A percentile compares a stretch with the other conserved stretches of the same genome.
Conservation (phyloP, 1,139 yeast species). For the Magnusiomyces ingens region DNA sequence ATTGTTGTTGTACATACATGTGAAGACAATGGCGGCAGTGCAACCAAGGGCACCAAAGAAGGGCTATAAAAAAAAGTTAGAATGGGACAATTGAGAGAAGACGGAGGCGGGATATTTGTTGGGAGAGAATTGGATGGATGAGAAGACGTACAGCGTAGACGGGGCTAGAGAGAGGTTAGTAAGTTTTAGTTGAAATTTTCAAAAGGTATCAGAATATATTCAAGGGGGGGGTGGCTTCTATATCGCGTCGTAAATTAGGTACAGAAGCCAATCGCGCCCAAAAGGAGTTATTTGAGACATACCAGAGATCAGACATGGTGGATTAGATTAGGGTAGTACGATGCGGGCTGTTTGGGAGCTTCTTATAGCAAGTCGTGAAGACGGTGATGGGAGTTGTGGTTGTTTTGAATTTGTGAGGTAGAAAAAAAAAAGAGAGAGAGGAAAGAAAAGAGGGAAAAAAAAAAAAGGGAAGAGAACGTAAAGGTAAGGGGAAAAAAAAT, state of each 20-base stretch:
- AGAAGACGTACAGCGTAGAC: conserved; percentile 52
- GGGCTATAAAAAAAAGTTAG: conserved; percentile 39
- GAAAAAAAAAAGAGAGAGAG: not conserved
- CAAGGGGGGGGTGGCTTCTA: not conserved
- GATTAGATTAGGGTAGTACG: not conserved
- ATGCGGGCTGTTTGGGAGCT: not conserved
- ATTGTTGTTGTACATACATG: conserved; percentile 42
- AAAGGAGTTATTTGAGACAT: conserved; percentile 3
- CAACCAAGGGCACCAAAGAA: conserved; percentile 98
- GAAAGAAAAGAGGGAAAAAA: conserved; percentile 3
- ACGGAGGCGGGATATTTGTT: not conserved
- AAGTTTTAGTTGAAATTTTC: not conserved
- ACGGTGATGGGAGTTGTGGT: not conserved
- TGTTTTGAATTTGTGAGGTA: not conserved
- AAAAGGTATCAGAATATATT: not conserved
- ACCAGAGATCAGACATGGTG: conserved; percentile 19
- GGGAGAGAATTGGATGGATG: conserved; percentile 8
- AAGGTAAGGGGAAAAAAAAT: too few relatives aligned
- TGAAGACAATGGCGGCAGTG: conserved; percentile 97
- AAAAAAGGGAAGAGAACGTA: conserved; percentile 1
- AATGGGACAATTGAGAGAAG: conserved; percentile 1
- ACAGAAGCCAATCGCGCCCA: not conserved
- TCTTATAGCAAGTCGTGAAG: not conserved
- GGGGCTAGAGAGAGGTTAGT: conserved; percentile 41
- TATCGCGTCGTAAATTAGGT: not conserved